Evolutionary conservation across 805 yeast species (phyloP), one percentile per base, ranked within the genome.

Genomic region (Starmerella cellae): DNA sequence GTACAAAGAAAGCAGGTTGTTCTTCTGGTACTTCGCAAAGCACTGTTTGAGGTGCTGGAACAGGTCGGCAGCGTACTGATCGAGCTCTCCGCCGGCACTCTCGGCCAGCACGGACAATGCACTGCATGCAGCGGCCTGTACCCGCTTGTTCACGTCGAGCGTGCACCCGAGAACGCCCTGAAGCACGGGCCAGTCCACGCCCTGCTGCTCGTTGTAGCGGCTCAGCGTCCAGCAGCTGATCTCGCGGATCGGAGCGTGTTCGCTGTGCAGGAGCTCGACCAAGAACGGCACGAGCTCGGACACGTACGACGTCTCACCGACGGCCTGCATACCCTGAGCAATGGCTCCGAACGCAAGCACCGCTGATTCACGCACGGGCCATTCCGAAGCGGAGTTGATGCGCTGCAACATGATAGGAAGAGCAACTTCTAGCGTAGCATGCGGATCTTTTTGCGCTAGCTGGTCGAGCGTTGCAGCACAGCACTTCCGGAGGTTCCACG

Each of bases 201-300:
- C 73, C 79, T 34, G 65, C 67, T 43, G 66, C 2, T 71, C 55
- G 0, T 91, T 72, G 58, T 79, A 91, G 43, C 97, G 70, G 35
- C 94, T 79, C 36, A 91, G 64, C 0, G 97, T 82, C 98, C 98
- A 91, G 65, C 97, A 88, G 0, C 95, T 67, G 40, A 91, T 91
- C 60, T 84, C 94, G 51, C 97, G 71, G 4, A 91, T 94, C 18
- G 94, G 73, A 8, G 94, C 78, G 61, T 85, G 79, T 28, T 54
- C 55, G 59, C 87, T 96, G 41, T 68, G 67, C 45, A 87, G 63
- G 54, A 93, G 69, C 44, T 84, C 83, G 22, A 85, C 85, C 47
- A 91, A 67, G 57, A 78, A 85, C 29, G 95, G 95, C 27, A 88
- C 76, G 37, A 91, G 64, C 23, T 76, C 72, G 2, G 95, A 94